Evolutionary conservation across 2,329 filamentous ascomycete genomes (phyloP), one percentile per base, ranked within the genome.

Genomic region (Diaporthe vexans): DNA sequence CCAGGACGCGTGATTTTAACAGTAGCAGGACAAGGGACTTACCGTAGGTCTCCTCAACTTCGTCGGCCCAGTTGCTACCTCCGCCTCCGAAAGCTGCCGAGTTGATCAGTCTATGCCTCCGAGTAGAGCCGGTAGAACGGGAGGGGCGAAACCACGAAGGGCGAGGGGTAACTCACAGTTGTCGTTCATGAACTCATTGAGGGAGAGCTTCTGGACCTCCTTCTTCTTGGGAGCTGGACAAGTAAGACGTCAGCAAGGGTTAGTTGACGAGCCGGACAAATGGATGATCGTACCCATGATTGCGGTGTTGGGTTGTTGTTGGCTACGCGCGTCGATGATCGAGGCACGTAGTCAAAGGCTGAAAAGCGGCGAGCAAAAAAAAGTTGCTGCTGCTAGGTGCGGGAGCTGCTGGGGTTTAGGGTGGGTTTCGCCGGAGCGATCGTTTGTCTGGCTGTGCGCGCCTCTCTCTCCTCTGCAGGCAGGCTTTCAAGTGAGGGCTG

Each of bases 181-280:
- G 85, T 98, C 95, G 83, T 90, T 90, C 89, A 99, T 91, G 91
- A 99, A 99, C 87, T 95, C 94, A 89, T 95, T 94, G 83, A 98
- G 92, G 89, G 94, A 95, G 94, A 99, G 96, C 90, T 97, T 99
- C 92, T 97, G 93, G 85, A 91, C 90, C 87, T 97, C 93, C 88
- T 95, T 94, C 89, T 97, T 97, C 85, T 95, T 94, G 79, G 95
- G 96, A 90, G 94, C 95, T 97, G 82, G 76, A 83, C 71, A 58
- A 19, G 71, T 79, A 76, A 74, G 76, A 76, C 78, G 84, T 91
- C 80, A 91, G 89, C 83, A 81, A 77, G 76, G 76, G 79, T 75
- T 71, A 77, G 70, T 26, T 21, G 69, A 54, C 19, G 68, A 73
- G 71, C 72, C 69, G 76, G 71, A 69, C 35, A 71, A 68, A 70